Conservation (phyloP, 2,329 filamentous ascomycete species). For the Cryphonectria parasitica region DNA sequence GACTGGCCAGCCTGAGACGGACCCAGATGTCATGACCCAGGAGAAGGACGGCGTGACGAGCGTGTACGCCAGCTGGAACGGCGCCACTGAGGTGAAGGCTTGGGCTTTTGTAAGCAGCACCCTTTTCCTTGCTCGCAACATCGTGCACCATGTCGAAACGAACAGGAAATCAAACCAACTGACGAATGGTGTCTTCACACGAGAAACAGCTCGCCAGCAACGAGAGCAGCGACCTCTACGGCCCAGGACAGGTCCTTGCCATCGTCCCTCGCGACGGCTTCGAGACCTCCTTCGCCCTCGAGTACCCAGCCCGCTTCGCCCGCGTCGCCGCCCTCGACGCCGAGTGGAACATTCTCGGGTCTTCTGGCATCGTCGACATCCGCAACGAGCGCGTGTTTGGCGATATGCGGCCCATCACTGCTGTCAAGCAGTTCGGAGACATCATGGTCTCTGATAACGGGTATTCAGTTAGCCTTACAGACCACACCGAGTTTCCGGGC, state of each 20-base stretch:
- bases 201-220: conserved; percentile 15
- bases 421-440: conserved; percentile 6
- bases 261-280: conserved; percentile 19
- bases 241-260: conserved; percentile 8
- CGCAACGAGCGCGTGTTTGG: conserved; percentile 1
- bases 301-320: conserved; percentile 7
- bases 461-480: neutral
- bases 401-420: conserved; percentile 5
- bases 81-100: conserved; percentile 37
- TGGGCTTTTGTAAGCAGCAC: conserved; percentile 24
- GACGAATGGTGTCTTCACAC: neutral
- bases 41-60: conserved; percentile 21
- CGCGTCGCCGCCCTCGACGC: conserved; percentile 19
- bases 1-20: conserved; percentile 32
- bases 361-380: conserved; percentile 20
- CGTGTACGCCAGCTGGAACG: conserved; percentile 39
- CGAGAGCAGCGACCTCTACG: conserved; percentile 11
- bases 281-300: conserved; percentile 13
- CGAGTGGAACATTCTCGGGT: conserved; percentile 12
- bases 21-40: conserved; percentile 31
- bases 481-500: conserved; percentile 8
- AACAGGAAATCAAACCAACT: neutral
- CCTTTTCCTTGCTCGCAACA: neutral
- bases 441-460: conserved; percentile 10
- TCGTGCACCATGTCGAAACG: neutral